These are phyloP conservation scores for Vicia faba DNA, from an alignment of 306 rosid species.

Conservation along the genomic window DNA sequence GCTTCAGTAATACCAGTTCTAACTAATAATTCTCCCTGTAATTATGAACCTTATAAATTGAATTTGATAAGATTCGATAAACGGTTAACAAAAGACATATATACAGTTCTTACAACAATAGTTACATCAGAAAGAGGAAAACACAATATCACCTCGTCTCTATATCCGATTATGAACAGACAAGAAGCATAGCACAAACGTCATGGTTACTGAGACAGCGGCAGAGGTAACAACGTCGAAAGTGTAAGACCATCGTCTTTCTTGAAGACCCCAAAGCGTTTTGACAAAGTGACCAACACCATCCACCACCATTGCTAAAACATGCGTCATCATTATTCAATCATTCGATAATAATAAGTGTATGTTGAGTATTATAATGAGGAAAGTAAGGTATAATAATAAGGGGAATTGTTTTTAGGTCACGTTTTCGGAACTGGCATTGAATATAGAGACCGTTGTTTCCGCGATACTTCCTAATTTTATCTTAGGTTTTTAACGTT, in stretches of 20 bases:
- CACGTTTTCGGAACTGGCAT: conserved; percentile 6
- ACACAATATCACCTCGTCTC: conserved; percentile 9
- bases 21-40: conserved; percentile 9
- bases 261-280: conserved; percentile 68
- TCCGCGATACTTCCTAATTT: conserved; percentile 49
- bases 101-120: not conserved
- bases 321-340: conserved; percentile 42
- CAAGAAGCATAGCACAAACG: conserved; percentile 46
- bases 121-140: conserved; percentile 38
- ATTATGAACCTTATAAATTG: not conserved
- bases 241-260: conserved; percentile 54
- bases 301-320: conserved; percentile 45
- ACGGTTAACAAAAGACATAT: not conserved
- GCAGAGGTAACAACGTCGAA: conserved; percentile 54
- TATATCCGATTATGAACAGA: conserved; percentile 39
- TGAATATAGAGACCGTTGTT: conserved; percentile 44
- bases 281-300: conserved; percentile 46
- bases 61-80: not conserved
- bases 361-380: not conserved
- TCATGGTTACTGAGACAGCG: conserved; percentile 44
- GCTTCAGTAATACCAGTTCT: not conserved
- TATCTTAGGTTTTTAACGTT: not conserved
- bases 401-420: not conserved
- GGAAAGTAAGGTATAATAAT: not conserved
- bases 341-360: not conserved